Conservation (phyloP, 2,329 filamentous ascomycete genomes). For the Botrytis fabae region DNA sequence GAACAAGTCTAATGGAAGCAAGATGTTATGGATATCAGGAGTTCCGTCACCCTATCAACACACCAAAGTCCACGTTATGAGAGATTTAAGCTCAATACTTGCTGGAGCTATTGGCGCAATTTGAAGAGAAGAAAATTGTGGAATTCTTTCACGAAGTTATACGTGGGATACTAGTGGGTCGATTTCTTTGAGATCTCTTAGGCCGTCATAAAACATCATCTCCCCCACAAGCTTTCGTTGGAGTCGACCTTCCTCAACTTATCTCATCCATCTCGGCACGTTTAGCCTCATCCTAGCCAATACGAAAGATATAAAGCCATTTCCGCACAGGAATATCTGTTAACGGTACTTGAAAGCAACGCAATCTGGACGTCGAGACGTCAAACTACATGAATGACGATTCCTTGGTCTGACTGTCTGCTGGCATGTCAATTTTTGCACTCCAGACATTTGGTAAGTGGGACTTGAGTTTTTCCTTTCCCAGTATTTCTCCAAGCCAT, state of each 20-base stretch:
- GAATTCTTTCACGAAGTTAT: not conserved
- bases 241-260: not conserved
- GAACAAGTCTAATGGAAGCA: not conserved
- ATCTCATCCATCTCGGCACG: not conserved
- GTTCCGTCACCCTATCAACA: not conserved
- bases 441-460: not conserved
- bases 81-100: not conserved
- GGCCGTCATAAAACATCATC: not conserved
- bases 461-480: not conserved
- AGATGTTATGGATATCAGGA: not conserved
- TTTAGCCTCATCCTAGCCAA: not conserved
- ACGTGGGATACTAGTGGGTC: not conserved
- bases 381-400: not conserved
- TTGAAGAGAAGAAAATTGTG: not conserved
- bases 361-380: not conserved
- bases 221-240: not conserved
- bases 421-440: not conserved
- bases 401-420: not conserved
- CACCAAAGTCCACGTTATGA: not conserved
- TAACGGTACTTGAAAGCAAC: not conserved
- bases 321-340: not conserved
- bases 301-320: not conserved
- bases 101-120: not conserved
- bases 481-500: not conserved
- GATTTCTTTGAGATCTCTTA: not conserved